A percentile compares a stretch with the other conserved stretches of the same genome.
Evolutionary conservation across 2,329 filamentous ascomycete species (phyloP).

Genomic region (Annulohypoxylon truncatum): DNA sequence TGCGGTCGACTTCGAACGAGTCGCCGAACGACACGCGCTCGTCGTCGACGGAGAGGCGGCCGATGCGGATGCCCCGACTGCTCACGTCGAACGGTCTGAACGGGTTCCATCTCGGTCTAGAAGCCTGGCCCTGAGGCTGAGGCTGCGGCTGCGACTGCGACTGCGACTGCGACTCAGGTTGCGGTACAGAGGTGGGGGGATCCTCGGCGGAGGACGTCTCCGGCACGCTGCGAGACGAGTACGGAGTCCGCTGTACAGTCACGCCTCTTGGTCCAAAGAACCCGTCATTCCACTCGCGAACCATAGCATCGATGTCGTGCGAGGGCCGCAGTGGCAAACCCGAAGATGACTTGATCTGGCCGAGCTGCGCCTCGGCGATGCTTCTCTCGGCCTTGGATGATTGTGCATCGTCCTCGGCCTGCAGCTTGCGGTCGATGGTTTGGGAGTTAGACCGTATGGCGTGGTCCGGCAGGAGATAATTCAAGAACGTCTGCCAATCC

Average conservation of each 20-base stretch:
- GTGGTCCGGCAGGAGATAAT: conserved; percentile 65
- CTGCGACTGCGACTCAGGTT: conserved; percentile 8
- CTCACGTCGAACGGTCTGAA: conserved; percentile 37
- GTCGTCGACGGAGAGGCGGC: conserved; percentile 57
- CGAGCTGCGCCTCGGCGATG: conserved; percentile 58
- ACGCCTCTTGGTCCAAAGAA: conserved; percentile 66
- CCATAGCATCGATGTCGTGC: conserved; percentile 54
- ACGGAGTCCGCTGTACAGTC: conserved; percentile 52
- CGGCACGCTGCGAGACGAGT: conserved; percentile 15
- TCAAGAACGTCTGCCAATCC: conserved; percentile 71
- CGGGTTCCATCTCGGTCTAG: conserved; percentile 40
- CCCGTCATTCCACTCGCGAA: conserved; percentile 67
- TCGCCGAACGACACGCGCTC: conserved; percentile 58
- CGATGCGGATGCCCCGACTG: conserved; percentile 50
- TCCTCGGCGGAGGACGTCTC: conserved; percentile 4
- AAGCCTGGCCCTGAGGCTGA: conserved; percentile 22
- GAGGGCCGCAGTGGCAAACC: conserved; percentile 42
- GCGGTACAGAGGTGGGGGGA: conserved; percentile 2
- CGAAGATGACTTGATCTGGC: conserved; percentile 49
- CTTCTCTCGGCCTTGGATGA: conserved; percentile 46
- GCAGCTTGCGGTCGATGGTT: conserved; percentile 62
- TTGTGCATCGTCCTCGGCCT: conserved; percentile 53
- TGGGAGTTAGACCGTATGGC: conserved; percentile 57
- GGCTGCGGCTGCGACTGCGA: conserved; percentile 15
- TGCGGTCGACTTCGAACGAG: conserved; percentile 57